phyloP scores from a whole-genome alignment of 1,139 yeast genomes.

The Sugiyamaella grinbergsii region DNA sequence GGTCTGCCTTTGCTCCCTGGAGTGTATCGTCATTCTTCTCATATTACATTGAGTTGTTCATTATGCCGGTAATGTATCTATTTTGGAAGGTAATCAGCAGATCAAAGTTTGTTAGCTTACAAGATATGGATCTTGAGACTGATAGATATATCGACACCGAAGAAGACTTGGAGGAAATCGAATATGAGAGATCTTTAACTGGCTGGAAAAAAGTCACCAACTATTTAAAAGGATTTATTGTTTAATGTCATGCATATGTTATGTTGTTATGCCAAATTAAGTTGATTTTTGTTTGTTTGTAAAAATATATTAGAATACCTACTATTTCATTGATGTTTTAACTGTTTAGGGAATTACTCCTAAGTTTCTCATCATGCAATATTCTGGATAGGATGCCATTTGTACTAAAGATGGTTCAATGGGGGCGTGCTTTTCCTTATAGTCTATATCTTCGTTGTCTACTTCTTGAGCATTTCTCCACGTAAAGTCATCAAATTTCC shows the following conservation, averaged over 20 bases:
- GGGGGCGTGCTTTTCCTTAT: slow-evolving; percentile 16
- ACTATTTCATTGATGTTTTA: background rate
- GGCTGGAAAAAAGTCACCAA: slow-evolving; percentile 44
- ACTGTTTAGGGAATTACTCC: background rate
- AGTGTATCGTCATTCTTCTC: slow-evolving; percentile 55
- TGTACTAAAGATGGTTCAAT: slow-evolving; percentile 16
- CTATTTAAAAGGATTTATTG: slow-evolving; percentile 41
- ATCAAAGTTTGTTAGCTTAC: slow-evolving; percentile 51
- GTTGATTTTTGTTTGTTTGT: slow-evolving; percentile 7
- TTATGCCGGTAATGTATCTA: slow-evolving; percentile 53
- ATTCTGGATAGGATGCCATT: slow-evolving; percentile 20
- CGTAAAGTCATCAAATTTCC: slow-evolving; percentile 94
- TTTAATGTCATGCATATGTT: slow-evolving; percentile 25
- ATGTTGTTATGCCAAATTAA: slow-evolving; percentile 1
- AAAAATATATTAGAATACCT: slow-evolving; percentile 3
- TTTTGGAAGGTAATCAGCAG: slow-evolving; percentile 52
- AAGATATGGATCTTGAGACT: slow-evolving; percentile 65
- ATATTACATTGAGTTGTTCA: slow-evolving; percentile 48
- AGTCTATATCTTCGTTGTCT: slow-evolving; percentile 36
- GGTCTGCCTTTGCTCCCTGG: slow-evolving; percentile 64
- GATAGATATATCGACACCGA: slow-evolving; percentile 56
- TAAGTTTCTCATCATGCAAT: slow-evolving; percentile 11
- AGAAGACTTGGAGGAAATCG: slow-evolving; percentile 51
- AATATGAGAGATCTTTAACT: slow-evolving; percentile 46
- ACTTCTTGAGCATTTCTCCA: slow-evolving; percentile 88